Conservation (phyloP, 2,329 filamentous ascomycete genomes). For the Huntiella omanensis region DNA sequence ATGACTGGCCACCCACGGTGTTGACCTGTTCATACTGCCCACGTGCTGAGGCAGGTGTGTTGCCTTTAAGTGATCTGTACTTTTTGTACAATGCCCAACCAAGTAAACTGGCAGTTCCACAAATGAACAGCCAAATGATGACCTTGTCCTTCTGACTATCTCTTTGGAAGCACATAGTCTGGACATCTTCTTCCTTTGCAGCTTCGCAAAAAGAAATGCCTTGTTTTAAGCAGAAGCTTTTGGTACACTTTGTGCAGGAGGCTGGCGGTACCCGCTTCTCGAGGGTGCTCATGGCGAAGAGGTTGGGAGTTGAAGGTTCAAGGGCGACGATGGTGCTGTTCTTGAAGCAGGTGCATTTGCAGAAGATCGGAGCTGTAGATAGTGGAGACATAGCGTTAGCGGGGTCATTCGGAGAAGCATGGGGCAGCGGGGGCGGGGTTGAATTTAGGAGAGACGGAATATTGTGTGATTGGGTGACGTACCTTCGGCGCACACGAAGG, state of each 20-base stretch:
- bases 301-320: slow-evolving; percentile 17
- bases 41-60: too few species aligned
- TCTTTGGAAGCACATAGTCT: slow-evolving; percentile 46
- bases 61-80: not conserved
- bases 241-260: slow-evolving; percentile 42
- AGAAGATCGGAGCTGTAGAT: slow-evolving; percentile 38
- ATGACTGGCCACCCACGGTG: not conserved
- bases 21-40: not conserved
- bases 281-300: slow-evolving; percentile 13
- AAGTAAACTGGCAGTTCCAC: slow-evolving; percentile 37
- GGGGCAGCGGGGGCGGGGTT: not conserved
- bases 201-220: slow-evolving; percentile 44
- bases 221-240: slow-evolving; percentile 42
- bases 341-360: slow-evolving; percentile 52
- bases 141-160: slow-evolving; percentile 48
- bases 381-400: not conserved
- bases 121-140: slow-evolving; percentile 45
- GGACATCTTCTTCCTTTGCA: slow-evolving; percentile 41
- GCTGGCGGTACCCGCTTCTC: slow-evolving; percentile 19
- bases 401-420: not conserved
- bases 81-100: slow-evolving; percentile 34
- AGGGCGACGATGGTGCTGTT: slow-evolving; percentile 50
- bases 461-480: slow-evolving; percentile 13
- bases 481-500: slow-evolving; percentile 25
- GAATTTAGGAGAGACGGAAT: not conserved